A percentile compares a stretch with the other conserved stretches of the same genome.
Evolutionary conservation across 805 yeast species (phyloP).

Genomic region (Ogataea populi-albae): DNA sequence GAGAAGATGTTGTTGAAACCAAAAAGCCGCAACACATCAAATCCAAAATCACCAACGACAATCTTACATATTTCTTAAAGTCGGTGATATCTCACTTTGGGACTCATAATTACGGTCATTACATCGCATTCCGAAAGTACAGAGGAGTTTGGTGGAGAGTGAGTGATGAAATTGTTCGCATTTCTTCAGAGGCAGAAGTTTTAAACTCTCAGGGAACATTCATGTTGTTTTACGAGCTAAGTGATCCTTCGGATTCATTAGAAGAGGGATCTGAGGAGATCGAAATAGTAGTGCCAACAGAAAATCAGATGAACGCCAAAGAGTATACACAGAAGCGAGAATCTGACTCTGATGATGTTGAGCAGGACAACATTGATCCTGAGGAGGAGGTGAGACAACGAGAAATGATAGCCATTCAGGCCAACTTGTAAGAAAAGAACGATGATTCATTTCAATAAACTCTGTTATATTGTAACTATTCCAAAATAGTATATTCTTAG

Average conservation of each 20-base stretch:
- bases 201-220: conserved; percentile 81
- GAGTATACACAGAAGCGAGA: too few relatives aligned
- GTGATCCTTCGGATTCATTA: conserved; percentile 28
- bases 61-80: conserved; percentile 64
- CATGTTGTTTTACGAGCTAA: conserved; percentile 81
- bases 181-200: conserved; percentile 79
- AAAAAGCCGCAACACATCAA: conserved; percentile 4
- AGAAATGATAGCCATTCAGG: conserved; percentile 21
- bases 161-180: conserved; percentile 83
- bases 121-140: conserved; percentile 77
- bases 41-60: conserved; percentile 29
- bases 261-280: conserved; percentile 27
- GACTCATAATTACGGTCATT: conserved; percentile 96
- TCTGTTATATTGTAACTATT: conserved; percentile 1
- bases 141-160: conserved; percentile 95
- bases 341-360: conserved; percentile 3
- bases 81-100: conserved; percentile 93
- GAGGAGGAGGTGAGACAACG: conserved; percentile 20
- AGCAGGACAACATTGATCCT: conserved; percentile 9
- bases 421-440: conserved; percentile 11
- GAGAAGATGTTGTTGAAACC: conserved; percentile 5
- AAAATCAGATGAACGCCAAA: too few relatives aligned
- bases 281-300: conserved; percentile 5
- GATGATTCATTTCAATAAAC: conserved; percentile 1
- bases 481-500: conserved; percentile 1